A percentile compares a stretch with the other conserved stretches of the same genome.
Evolutionary conservation across 768 basidiomycete species (phyloP).

Genomic region (Trametes elegans): DNA sequence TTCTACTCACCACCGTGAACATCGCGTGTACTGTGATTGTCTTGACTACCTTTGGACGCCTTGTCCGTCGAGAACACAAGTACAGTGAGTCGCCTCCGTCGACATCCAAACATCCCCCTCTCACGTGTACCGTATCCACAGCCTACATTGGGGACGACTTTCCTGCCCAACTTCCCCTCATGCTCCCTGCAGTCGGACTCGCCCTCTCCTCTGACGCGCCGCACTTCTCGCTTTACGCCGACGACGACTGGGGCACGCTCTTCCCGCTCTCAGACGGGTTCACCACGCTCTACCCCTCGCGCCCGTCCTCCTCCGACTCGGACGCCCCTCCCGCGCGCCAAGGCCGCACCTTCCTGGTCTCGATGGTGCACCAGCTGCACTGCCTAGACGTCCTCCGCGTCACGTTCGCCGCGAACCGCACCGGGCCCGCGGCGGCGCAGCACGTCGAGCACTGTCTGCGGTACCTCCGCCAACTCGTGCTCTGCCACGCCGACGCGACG

Average conservation of each 20-base stretch:
- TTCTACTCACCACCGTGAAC: background rate
- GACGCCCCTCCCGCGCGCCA: background rate
- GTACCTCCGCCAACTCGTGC: constrained; percentile 27
- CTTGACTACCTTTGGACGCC: background rate
- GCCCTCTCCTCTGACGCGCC: constrained; percentile 26
- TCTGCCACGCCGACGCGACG: constrained; percentile 30
- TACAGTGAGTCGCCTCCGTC: background rate
- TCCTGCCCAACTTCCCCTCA: constrained; percentile 32
- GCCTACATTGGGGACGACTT: constrained; percentile 31
- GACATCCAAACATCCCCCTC: background rate
- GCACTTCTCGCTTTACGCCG: constrained; percentile 33
- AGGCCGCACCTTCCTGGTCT: constrained; percentile 21
- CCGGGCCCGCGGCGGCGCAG: background rate
- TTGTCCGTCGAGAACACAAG: background rate
- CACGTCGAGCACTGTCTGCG: constrained; percentile 30
- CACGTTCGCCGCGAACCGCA: constrained; percentile 14
- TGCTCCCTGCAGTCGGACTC: constrained; percentile 30
- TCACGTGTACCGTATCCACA: background rate
- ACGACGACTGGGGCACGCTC: constrained; percentile 36
- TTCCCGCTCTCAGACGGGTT: constrained; percentile 17
- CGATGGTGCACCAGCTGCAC: constrained; percentile 30
- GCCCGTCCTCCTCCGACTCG: constrained; percentile 12
- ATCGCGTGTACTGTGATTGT: background rate
- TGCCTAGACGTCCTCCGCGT: constrained; percentile 29
- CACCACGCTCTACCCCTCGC: constrained; percentile 10